Conservation (phyloP, 225 moss, liverwort and hornwort genomes). For the Takakia lepidozioides region DNA sequence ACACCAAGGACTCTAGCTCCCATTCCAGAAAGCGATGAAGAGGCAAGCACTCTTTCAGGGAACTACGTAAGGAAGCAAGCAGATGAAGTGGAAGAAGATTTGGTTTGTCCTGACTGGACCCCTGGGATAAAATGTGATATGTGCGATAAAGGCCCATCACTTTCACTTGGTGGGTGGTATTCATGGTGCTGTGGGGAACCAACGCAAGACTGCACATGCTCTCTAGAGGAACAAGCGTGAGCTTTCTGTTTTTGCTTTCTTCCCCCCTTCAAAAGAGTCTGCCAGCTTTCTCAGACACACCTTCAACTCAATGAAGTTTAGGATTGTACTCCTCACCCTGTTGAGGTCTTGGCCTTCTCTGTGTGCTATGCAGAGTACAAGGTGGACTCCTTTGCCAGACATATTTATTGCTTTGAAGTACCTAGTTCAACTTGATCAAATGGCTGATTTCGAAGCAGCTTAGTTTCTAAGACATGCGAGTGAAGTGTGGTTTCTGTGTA, state of each 20-base stretch:
- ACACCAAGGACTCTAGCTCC: no score
- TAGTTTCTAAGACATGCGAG: no score
- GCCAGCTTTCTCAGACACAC: no score
- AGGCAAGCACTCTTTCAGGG: constrained; percentile 49
- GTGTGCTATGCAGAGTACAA: no score
- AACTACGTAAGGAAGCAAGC: constrained; percentile 23
- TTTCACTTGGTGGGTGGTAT: constrained; percentile 80
- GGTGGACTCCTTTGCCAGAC: no score
- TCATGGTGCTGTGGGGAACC: constrained; percentile 84
- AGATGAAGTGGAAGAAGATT: constrained; percentile 14
- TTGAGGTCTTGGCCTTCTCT: no score
- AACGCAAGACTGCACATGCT: constrained; percentile 38
- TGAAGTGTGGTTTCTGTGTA: no score
- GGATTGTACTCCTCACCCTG: no score
- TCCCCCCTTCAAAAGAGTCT: background rate
- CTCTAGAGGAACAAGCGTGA: constrained; percentile 20
- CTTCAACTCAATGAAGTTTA: no score
- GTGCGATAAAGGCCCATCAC: constrained; percentile 63
- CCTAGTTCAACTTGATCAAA: no score
- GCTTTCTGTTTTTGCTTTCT: background rate
- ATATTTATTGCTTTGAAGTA: no score
- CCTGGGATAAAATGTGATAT: constrained; percentile 55
- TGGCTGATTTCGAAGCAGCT: no score
- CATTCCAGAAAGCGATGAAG: constrained; percentile 48
- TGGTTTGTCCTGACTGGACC: constrained; percentile 49